phyloP scores from a whole-genome alignment of 345 rosid genomes.

The Camelina neglecta region DNA sequence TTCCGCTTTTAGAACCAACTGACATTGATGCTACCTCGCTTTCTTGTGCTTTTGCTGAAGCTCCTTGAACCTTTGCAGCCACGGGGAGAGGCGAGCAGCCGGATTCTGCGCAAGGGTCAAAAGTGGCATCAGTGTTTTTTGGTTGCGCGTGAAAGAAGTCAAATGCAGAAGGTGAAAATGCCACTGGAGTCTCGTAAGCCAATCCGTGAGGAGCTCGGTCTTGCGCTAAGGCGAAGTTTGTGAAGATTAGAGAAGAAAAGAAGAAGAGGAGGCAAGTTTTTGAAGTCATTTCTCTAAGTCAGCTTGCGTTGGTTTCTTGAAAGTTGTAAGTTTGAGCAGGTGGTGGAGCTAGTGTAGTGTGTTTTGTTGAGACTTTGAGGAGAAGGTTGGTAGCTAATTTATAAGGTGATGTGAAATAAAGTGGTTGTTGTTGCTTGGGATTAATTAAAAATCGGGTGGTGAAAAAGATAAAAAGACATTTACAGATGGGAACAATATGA shows the following conservation, averaged over 20 bases:
- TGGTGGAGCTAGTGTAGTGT: conserved; percentile 21
- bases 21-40: conserved; percentile 42
- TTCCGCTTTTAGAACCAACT: conserved; percentile 30
- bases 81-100: conserved; percentile 69
- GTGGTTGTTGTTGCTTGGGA: conserved; percentile 66
- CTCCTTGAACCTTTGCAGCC: conserved; percentile 60
- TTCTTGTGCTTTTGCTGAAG: conserved; percentile 39
- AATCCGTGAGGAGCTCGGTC: conserved; percentile 95
- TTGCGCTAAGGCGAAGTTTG: conserved; percentile 55
- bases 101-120: conserved; percentile 42
- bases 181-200: conserved; percentile 61
- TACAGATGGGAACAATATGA: conserved; percentile 59
- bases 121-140: conserved; percentile 38
- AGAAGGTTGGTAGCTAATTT: conserved; percentile 45
- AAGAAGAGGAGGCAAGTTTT: conserved; percentile 48
- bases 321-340: conserved; percentile 22
- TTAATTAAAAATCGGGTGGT: conserved; percentile 45
- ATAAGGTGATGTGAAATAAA: conserved; percentile 49
- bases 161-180: conserved; percentile 82
- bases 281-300: conserved; percentile 45
- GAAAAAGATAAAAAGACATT: conserved; percentile 24
- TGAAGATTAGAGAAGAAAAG: conserved; percentile 45
- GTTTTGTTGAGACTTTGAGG: conserved; percentile 38
- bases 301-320: conserved; percentile 23
- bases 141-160: conserved; percentile 82